Evolutionary conservation across 2,329 filamentous ascomycete species (phyloP), one percentile per base, ranked within the genome.

Genomic region (Neonectria ditissima): DNA sequence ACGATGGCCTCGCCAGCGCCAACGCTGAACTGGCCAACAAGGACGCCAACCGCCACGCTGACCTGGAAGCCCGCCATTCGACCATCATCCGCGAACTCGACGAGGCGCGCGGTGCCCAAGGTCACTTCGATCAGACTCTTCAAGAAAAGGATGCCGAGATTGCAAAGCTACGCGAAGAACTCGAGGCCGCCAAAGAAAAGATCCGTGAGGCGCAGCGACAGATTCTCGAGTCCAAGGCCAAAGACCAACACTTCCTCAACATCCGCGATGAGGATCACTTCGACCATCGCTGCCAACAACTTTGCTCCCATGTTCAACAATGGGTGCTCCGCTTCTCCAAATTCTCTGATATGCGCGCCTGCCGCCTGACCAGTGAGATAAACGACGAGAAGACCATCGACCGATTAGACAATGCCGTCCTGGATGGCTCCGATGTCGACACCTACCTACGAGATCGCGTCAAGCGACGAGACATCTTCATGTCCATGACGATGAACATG

Each of bases 401-500:
- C 78, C 91, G 95, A 43, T 90, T 99, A 51, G 96, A 98, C 81
- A 97, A 97, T 78, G 89, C 93, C 65, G 90, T 99, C 57, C 86
- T 99, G 26, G 97, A 99, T 80, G 96, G 95, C 66, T 93, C 93
- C 48, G 94, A 98, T 76, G 94, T 97, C 67, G 94, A 98, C 79
- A 83, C 85, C 62, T 96, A 97, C 75, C 89, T 99, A 52, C 87
- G 87, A 69, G 95, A 99, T 77, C 92, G 97, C 41, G 91, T 97
- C 58, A 90, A 88, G 74, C 91, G 96, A 65, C 90, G 95, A 64
- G 95, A 98, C 77, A 90, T 98, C 62, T 97, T 99, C 85, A 97
- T 98, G 93, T 96, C 94, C 39, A 94, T 99, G 79, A 93, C 95
- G 59, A 98, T 98, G 94, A 96, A 92, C 65, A 97, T 99, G 94